These are phyloP conservation scores for Osmanthus fragrans DNA, from an alignment of 257 asterid genomes.

Conservation along the genomic window DNA sequence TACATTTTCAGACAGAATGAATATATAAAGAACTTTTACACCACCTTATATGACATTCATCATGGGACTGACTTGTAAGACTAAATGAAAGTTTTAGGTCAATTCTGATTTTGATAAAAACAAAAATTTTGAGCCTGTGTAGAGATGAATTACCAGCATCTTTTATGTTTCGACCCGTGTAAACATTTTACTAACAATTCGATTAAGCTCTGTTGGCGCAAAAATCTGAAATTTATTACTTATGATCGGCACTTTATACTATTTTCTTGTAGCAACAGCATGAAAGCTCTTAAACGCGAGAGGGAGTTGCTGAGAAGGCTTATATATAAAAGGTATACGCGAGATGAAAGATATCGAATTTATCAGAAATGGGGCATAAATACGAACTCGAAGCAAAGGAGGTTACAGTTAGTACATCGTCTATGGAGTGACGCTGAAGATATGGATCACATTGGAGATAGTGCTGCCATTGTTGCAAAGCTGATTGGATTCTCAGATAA, in stretches of 20 bases:
- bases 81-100: not conserved
- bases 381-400: conserved; percentile 51
- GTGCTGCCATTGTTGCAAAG: conserved; percentile 61
- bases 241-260: conserved; percentile 1
- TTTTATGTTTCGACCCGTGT: not conserved
- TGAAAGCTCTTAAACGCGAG: conserved; percentile 62
- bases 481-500: conserved; percentile 60
- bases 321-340: conserved; percentile 44
- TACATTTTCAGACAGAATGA: not conserved
- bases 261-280: conserved; percentile 45
- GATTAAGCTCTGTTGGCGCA: not conserved
- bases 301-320: conserved; percentile 60
- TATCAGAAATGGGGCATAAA: conserved; percentile 59
- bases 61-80: not conserved
- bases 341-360: conserved; percentile 42
- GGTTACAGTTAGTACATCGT: conserved; percentile 46
- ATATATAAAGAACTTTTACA: not conserved
- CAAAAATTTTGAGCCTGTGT: not conserved
- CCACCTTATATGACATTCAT: not conserved
- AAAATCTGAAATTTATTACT: not conserved
- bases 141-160: not conserved
- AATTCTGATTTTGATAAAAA: not conserved
- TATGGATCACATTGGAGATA: conserved; percentile 44
- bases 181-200: not conserved
- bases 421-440: conserved; percentile 53